phyloP scores from a whole-genome alignment of 2,329 filamentous ascomycete species.

The Penicillium sp. region DNA sequence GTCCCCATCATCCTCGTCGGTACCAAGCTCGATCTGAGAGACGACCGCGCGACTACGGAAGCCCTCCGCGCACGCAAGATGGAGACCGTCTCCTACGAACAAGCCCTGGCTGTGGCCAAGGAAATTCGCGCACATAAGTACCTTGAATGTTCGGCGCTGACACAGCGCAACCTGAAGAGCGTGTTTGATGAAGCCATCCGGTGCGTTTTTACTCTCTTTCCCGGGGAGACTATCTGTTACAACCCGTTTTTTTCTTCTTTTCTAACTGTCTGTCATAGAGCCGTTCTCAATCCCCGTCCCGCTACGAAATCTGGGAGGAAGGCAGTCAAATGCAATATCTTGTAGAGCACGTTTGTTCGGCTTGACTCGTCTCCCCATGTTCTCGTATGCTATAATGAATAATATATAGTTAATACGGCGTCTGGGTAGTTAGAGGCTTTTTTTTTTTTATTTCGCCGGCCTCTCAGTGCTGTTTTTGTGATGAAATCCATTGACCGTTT shows the following conservation, averaged over 20 bases:
- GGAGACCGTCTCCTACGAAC: conserved; percentile 94
- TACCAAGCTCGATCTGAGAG: conserved; percentile 92
- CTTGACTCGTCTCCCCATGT: conserved; percentile 19
- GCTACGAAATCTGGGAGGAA: conserved; percentile 44
- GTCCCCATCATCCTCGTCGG: conserved; percentile 96
- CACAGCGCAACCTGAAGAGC: conserved; percentile 94
- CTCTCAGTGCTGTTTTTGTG: conserved; percentile 19
- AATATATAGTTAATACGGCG: conserved; percentile 42
- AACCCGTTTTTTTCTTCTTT: not conserved
- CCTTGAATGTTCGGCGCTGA: conserved; percentile 94
- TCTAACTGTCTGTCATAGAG: conserved; percentile 29
- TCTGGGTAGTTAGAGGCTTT: conserved; percentile 31
- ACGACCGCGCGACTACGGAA: conserved; percentile 79
- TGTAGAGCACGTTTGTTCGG: conserved; percentile 33
- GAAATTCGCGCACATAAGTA: conserved; percentile 97
- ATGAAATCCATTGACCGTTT: conserved; percentile 29
- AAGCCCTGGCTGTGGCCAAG: conserved; percentile 82
- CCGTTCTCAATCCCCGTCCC: conserved; percentile 50
- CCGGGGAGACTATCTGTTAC: not conserved
- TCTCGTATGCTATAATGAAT: conserved; percentile 34
- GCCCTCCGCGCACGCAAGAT: conserved; percentile 86
- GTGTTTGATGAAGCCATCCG: conserved; percentile 98
- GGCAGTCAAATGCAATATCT: conserved; percentile 42
- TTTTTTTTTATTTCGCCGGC: conserved; percentile 18
- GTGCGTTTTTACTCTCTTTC: conserved; percentile 53